Evolutionary conservation across 1,284 basidiomycete genomes (phyloP).

Genomic region (Caloboletus inedulis): DNA sequence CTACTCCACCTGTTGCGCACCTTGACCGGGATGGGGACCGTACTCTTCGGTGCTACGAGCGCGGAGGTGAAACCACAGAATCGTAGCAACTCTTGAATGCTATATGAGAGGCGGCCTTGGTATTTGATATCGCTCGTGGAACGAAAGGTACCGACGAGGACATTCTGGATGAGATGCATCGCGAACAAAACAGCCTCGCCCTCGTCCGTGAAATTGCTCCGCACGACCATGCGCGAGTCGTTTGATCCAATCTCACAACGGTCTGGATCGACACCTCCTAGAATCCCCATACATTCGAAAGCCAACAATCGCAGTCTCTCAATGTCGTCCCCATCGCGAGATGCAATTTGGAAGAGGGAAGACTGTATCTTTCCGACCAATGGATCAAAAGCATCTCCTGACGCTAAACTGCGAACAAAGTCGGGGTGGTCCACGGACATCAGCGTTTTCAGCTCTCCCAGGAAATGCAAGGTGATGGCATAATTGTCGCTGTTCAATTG

Average conservation of each 20-base stretch:
- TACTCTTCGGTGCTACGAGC: constrained; percentile 51
- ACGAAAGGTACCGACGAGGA: constrained; percentile 90
- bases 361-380: constrained; percentile 70
- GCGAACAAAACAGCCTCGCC: constrained; percentile 81
- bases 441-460: constrained; percentile 74
- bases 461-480: constrained; percentile 73
- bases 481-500: constrained; percentile 81
- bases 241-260: constrained; percentile 71
- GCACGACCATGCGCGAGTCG: constrained; percentile 69
- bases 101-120: constrained; percentile 86
- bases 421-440: constrained; percentile 53
- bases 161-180: constrained; percentile 80
- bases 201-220: constrained; percentile 81
- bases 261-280: constrained; percentile 96
- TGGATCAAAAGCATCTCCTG: constrained; percentile 85
- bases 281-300: constrained; percentile 90
- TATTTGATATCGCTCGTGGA: constrained; percentile 93
- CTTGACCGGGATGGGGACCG: constrained; percentile 57
- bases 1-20: constrained; percentile 74
- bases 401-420: constrained; percentile 59
- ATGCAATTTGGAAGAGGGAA: constrained; percentile 68
- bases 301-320: constrained; percentile 67
- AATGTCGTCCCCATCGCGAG: constrained; percentile 75
- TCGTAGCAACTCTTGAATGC: constrained; percentile 89
- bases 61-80: constrained; percentile 85